A percentile compares a stretch with the other conserved stretches of the same genome.
These are phyloP conservation scores for Sugiyamaella xylanicola DNA, from an alignment of 1,139 yeast species.

Conservation along the genomic window DNA sequence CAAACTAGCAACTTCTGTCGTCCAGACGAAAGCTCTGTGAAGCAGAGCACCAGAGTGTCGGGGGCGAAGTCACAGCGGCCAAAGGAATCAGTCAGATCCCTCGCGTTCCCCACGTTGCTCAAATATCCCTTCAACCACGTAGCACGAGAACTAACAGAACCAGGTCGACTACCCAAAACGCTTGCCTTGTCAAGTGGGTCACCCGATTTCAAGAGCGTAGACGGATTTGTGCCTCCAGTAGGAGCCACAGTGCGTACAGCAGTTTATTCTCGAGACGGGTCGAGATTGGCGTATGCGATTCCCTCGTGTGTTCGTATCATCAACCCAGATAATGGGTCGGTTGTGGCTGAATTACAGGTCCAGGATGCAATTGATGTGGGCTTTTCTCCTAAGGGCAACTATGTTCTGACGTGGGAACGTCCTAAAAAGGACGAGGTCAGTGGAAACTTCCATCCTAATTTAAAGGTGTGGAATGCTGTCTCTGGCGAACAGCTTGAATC, in stretches of 20 bases:
- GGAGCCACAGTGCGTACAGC: slow-evolving; percentile 43
- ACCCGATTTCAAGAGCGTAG: slow-evolving; percentile 43
- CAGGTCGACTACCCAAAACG: slow-evolving; percentile 63
- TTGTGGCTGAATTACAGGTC: slow-evolving; percentile 51
- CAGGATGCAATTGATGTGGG: slow-evolving; percentile 75
- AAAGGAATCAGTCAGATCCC: neutral
- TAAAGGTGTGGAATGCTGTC: slow-evolving; percentile 63
- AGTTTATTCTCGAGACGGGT: slow-evolving; percentile 51
- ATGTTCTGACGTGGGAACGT: slow-evolving; percentile 86
- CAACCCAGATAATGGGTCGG: slow-evolving; percentile 55
- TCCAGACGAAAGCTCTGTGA: too few relatives aligned
- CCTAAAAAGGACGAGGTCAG: slow-evolving; percentile 59
- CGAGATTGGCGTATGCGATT: slow-evolving; percentile 52
- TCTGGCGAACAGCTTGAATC: slow-evolving; percentile 56
- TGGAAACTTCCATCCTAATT: slow-evolving; percentile 76
- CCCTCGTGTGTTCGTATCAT: slow-evolving; percentile 54
- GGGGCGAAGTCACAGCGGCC: neutral
- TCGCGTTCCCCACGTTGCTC: too few relatives aligned
- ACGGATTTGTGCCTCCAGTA: slow-evolving; percentile 34
- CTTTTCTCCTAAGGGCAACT: slow-evolving; percentile 88
- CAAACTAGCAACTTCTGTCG: too few relatives aligned
- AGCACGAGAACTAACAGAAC: neutral
- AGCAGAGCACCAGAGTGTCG: neutral
- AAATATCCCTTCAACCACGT: too few relatives aligned
- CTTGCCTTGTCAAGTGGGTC: slow-evolving; percentile 61